Evolutionary conservation across 2,329 filamentous ascomycete genomes (phyloP), one percentile per base, ranked within the genome.

Genomic region (Fusarium sp.): DNA sequence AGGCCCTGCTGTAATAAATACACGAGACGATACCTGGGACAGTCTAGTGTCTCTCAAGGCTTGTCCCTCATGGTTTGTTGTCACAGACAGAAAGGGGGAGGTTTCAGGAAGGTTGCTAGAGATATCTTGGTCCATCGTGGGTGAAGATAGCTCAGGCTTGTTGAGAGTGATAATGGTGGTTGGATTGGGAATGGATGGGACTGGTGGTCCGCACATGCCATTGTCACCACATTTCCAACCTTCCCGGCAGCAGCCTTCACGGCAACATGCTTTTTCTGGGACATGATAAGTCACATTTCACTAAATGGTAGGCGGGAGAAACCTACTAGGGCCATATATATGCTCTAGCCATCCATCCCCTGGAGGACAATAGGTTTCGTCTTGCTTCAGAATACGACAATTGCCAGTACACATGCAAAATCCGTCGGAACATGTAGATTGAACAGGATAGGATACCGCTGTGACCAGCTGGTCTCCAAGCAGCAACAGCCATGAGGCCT

Each of bases 21-120:
- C 0, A 11, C 30, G 27, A n/a, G 44, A 48, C 30, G 4, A 6
- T 11, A 32, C n/a, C 8, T 18, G 20, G 6, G 44, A 48, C 1
- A 30, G 4, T 4, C 2, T 32, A 7, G 44, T 32, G 13, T 6
- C 8, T 17, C 30, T 14, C 30, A 27, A 32, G 4, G 30, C 18
- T 27, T 27, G 0, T 6, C 1, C 6, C 3, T 30, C 27, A 15
- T 18, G 1, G 11, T 26, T 48, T 3, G 8, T 6, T 32, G 44
- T 48, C 5, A 15, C 8, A 2, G 44, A 10, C 14, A 15, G 18
- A 6, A 26, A 3, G n/a, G 2, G 5, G 3, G 2, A 13, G 44
- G 1, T n/a, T 7, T 18, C 30, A 13, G 44, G 0, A 13, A 7
- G 0, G 11, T 32, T 14, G 27, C 18, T 18, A 0, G 26, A 48